Percentiles rank a stretch among this genome's conserved stretches.
These are phyloP conservation scores for Tolypocladium amazonense DNA, from an alignment of 2,329 filamentous ascomycete species.

Conservation along the genomic window DNA sequence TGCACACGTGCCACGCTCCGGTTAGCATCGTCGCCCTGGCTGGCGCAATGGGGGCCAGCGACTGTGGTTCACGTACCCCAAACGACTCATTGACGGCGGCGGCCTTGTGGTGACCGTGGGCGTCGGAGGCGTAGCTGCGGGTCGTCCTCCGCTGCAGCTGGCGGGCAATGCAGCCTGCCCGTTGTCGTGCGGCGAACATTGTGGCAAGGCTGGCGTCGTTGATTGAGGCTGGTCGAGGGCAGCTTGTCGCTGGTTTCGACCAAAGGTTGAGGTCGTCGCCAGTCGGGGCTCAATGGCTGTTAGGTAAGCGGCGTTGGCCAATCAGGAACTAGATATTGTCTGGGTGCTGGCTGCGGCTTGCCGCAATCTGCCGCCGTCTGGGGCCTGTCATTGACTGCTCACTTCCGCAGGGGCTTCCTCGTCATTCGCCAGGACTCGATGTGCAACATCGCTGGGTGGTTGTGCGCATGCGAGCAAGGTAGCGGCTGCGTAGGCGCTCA, in stretches of 20 bases:
- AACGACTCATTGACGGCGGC: slow-evolving; percentile 42
- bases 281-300: slow-evolving; percentile 9
- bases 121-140: slow-evolving; percentile 44
- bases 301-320: slow-evolving; percentile 18
- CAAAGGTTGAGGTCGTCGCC: slow-evolving; percentile 17
- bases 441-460: neutral
- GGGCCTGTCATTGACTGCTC: neutral
- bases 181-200: slow-evolving; percentile 34
- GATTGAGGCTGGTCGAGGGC: slow-evolving; percentile 18
- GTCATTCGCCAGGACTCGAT: neutral
- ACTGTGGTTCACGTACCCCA: slow-evolving; percentile 34
- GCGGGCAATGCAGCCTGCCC: slow-evolving; percentile 27
- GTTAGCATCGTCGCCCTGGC: neutral
- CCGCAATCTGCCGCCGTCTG: neutral
- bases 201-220: slow-evolving; percentile 19
- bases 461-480: neutral
- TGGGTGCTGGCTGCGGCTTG: neutral
- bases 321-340: slow-evolving; percentile 5
- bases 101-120: slow-evolving; percentile 35
- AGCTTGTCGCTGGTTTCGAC: slow-evolving; percentile 4
- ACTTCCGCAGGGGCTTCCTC: neutral
- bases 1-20: slow-evolving; percentile 14
- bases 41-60: neutral
- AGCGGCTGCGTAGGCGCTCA: neutral
- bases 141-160: slow-evolving; percentile 25